These are phyloP conservation scores for Cyberlindnera japonica DNA, from an alignment of 805 yeast genomes.

Conservation along the genomic window DNA sequence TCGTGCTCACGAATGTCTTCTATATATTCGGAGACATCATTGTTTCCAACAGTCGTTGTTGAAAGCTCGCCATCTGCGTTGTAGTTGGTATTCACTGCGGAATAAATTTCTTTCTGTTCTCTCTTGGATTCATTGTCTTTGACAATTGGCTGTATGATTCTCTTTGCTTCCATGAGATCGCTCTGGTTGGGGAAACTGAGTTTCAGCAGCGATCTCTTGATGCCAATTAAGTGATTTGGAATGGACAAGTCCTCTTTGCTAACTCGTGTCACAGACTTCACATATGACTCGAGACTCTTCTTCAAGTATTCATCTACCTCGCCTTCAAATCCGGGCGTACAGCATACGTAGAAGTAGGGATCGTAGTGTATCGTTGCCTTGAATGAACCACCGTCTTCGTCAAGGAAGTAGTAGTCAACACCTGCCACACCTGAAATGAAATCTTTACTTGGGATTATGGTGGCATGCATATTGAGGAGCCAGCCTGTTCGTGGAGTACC, in stretches of 20 bases:
- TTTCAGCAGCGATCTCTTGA: constrained; percentile 59
- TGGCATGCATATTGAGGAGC: constrained; percentile 92
- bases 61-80: constrained; percentile 17
- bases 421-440: constrained; percentile 72
- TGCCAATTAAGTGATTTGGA: constrained; percentile 85
- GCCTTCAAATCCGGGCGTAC: constrained; percentile 47
- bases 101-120: constrained; percentile 65
- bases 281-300: constrained; percentile 56
- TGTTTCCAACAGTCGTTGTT: constrained; percentile 21
- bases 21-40: constrained; percentile 60
- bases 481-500: constrained; percentile 80
- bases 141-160: constrained; percentile 64
- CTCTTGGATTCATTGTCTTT: constrained; percentile 58
- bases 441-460: constrained; percentile 59
- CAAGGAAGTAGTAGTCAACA: constrained; percentile 90
- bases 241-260: constrained; percentile 75
- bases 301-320: constrained; percentile 86
- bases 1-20: constrained; percentile 90
- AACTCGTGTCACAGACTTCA: constrained; percentile 54
- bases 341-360: constrained; percentile 79
- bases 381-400: constrained; percentile 95
- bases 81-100: constrained; percentile 41
- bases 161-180: constrained; percentile 73
- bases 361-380: constrained; percentile 79
- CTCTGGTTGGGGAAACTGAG: constrained; percentile 69